Conservation (phyloP, 768 basidiomycete species). For the Lentinula aciculospora region DNA sequence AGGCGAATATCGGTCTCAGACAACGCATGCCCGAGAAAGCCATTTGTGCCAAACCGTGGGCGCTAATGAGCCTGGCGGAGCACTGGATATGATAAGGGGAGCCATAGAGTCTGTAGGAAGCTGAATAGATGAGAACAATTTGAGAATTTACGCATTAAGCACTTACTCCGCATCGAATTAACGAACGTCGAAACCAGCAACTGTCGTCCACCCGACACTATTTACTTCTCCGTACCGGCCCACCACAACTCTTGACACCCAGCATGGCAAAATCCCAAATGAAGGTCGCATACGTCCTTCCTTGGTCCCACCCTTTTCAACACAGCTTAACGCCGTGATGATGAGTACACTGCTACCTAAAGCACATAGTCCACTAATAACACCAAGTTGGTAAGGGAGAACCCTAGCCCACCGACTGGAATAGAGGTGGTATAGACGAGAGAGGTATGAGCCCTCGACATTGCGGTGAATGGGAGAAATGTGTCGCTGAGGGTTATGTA, state of each 20-base stretch:
- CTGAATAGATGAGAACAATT: not conserved
- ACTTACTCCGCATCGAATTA: constrained; percentile 32
- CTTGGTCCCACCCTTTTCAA: constrained; percentile 50
- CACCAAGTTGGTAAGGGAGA: constrained; percentile 46
- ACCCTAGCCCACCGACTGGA: constrained; percentile 44
- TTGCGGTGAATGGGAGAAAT: constrained; percentile 23
- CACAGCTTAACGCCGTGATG: constrained; percentile 40
- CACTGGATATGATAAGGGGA: constrained; percentile 38
- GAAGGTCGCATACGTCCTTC: constrained; percentile 32
- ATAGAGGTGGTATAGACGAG: constrained; percentile 39
- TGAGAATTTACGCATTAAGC: not conserved
- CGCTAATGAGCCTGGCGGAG: constrained; percentile 37
- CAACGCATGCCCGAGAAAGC: constrained; percentile 40
- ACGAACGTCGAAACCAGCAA: constrained; percentile 20
- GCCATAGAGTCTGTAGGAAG: constrained; percentile 38
- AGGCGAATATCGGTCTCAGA: constrained; percentile 46
- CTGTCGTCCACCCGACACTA: constrained; percentile 25
- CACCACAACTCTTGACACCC: constrained; percentile 15
- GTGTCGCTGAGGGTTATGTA: constrained; percentile 14
- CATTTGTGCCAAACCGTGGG: constrained; percentile 53
- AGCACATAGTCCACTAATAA: constrained; percentile 40
- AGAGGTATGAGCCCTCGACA: constrained; percentile 20
- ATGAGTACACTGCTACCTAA: constrained; percentile 49
- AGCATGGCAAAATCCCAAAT: constrained; percentile 15
- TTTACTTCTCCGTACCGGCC: constrained; percentile 28